These are phyloP conservation scores for Trichoderma sp. DNA, from an alignment of 2,329 filamentous ascomycete species.

Conservation along the genomic window DNA sequence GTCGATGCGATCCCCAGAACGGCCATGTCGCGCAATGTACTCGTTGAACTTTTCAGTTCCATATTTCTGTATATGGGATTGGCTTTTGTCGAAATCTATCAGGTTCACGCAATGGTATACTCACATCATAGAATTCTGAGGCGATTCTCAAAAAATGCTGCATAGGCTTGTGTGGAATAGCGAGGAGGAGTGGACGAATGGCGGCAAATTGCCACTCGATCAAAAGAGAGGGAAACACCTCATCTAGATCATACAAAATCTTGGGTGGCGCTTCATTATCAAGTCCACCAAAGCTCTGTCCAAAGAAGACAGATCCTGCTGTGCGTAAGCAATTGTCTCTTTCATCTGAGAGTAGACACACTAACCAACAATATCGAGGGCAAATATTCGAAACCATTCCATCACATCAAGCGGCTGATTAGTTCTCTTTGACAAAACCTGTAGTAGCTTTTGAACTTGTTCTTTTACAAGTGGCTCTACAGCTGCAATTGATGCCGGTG, in stretches of 20 bases:
- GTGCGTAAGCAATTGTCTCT: background rate
- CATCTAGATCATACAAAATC: slow-evolving; percentile 2
- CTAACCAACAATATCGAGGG: slow-evolving; percentile 4
- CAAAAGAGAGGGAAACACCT: slow-evolving; percentile 5
- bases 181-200: background rate
- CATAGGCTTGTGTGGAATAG: background rate
- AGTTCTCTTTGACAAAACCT: background rate
- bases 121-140: background rate
- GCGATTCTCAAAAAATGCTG: background rate
- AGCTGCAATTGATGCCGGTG: background rate
- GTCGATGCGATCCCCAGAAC: background rate
- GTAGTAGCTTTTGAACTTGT: background rate
- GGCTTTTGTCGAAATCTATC: background rate
- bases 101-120: background rate
- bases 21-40: background rate
- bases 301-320: background rate
- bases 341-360: background rate
- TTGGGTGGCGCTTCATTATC: background rate
- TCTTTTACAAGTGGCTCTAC: background rate
- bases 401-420: background rate
- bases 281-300: background rate
- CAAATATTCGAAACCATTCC: slow-evolving; percentile 7
- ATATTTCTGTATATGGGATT: background rate
- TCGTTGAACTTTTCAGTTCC: background rate
- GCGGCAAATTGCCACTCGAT: background rate